Base-by-base conservation (phyloP, 305 asterid species). In the Andrographis paniculata region DNA sequence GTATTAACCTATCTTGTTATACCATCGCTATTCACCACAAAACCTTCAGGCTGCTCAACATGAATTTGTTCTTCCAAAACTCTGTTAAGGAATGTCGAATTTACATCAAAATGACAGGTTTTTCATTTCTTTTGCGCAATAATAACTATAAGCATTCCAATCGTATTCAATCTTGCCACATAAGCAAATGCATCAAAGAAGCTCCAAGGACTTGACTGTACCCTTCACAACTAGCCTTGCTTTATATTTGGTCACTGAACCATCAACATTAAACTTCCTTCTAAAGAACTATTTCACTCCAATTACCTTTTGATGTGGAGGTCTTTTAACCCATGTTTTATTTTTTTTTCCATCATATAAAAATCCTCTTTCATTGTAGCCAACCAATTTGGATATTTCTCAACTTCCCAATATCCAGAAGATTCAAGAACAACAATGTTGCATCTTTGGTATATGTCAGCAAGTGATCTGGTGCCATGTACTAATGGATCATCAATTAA, bases 131-230 rank as follows among this genome's bases (percentile, higher is more conserved):
- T 20, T 36, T 47, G 14, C 1, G 28, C 61, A 9, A 24, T 14
- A 11, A 48, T 6, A 4, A 56, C 46, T 3, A 54, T 5, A 9
- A 47, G 21, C 9, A 50, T 12, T 15, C 55, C 19, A 14, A 40
- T 44, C 1, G 42, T 36, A 45, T 56, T 48, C n/a, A n/a, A n/a
- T n/a, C n/a, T n/a, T n/a, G n/a, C n/a, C n/a, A n/a, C n/a, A n/a
- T n/a, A n/a, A n/a, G n/a, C 57, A 48, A 28, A 61, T 1, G 61
- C 41, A 9, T 61, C 57, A 24, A 22, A n/a, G 31, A 15, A 61
- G 17, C 40, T 5, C 56, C 48, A 5, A 9, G 17, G 1, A 45
- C 12, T 17, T 48, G 53, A 7, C 48, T 8, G 45, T 48, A 55
- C 16, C 47, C 47, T 3, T 61, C 41, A 42, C 62, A 0, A 49